Base-by-base conservation (phyloP, 305 asterid species). In the Solanum hybrid region DNA sequence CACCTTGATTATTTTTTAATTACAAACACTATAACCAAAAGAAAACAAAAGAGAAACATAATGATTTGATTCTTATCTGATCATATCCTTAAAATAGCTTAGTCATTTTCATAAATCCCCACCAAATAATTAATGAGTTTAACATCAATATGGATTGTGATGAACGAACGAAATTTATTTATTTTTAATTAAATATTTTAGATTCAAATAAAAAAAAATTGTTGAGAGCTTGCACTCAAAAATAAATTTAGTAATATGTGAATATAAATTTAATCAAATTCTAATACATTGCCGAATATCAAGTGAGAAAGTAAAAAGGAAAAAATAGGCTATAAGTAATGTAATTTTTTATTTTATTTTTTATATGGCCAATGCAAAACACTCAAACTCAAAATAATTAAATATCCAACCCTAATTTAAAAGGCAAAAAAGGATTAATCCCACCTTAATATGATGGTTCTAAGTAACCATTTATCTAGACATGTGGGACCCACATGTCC, bases 401-500 rank as follows among this genome's bases (percentile, higher is more conserved):
- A 56, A 56, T 17, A 56, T 56, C 24, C 24, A 56, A 56, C 69
- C 69, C 69, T 17, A 56, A 56, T 56, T 56, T 56, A 56, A 27
- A 11, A 26, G 10, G 15, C 2, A 10, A 78, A 19, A 78, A 11
- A 0, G 29, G 56, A 12, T 78, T 78, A 24, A 34, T 36, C 56
- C 85, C 32, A 36, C 60, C 56, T 27, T 78, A 78, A 36, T 78
- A 42, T 29, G 27, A n/a, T 66, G 34, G 34, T 7, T 26, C 24
- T 26, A 80, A 82, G 11, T 42, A 82, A 29, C 15, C 13, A 82
- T 15, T 82, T 34, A 79, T 31, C 7, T 29, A 51, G 95, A 94
- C 98, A 95, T 66, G 78, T 93, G 94, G 98, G 97, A 40, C 95
- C 98, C 89, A 11, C 10, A 32, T 93, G 98, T 93, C 95, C 89